Conservation (phyloP, 805 yeast genomes). For the Candida fluviatilis region DNA sequence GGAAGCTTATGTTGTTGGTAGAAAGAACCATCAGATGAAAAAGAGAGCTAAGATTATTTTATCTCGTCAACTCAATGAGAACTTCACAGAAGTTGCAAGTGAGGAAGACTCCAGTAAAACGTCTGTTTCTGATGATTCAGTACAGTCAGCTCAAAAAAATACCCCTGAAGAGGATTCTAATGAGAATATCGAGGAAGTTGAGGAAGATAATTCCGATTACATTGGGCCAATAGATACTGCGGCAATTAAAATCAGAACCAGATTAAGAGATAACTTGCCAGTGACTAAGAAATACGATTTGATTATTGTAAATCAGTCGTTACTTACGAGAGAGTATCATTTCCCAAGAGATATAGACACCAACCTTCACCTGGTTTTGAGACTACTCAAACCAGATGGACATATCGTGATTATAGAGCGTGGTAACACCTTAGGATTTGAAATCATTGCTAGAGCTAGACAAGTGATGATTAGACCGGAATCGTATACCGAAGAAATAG, state of each 20-base stretch:
- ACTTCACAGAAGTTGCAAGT: slow-evolving; percentile 14
- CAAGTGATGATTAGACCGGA: slow-evolving; percentile 89
- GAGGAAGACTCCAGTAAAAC: no score
- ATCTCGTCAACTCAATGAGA: slow-evolving; percentile 60
- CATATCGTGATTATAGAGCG: slow-evolving; percentile 76
- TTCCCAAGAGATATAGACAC: slow-evolving; percentile 75
- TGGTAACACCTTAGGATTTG: slow-evolving; percentile 89
- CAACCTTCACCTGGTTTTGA: slow-evolving; percentile 54
- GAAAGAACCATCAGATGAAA: slow-evolving; percentile 58
- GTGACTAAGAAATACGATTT: slow-evolving; percentile 62
- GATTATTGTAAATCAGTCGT: slow-evolving; percentile 77
- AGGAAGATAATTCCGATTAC: slow-evolving; percentile 17
- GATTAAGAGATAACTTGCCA: slow-evolving; percentile 52
- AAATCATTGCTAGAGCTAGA: slow-evolving; percentile 82
- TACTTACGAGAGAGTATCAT: slow-evolving; percentile 53
- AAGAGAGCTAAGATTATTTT: slow-evolving; percentile 73
- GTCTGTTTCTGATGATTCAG: background rate
- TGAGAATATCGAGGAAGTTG: slow-evolving; percentile 9
- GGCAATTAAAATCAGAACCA: slow-evolving; percentile 50
- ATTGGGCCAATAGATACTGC: slow-evolving; percentile 53
- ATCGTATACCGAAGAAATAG: slow-evolving; percentile 47
- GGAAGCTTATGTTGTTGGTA: slow-evolving; percentile 70
- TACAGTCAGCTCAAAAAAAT: no score
- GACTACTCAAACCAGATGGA: slow-evolving; percentile 72
- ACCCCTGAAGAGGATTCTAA: slow-evolving; percentile 9